phyloP scores from a whole-genome alignment of 78 protist genomes.

The Dictyostelium brefeldianum region DNA sequence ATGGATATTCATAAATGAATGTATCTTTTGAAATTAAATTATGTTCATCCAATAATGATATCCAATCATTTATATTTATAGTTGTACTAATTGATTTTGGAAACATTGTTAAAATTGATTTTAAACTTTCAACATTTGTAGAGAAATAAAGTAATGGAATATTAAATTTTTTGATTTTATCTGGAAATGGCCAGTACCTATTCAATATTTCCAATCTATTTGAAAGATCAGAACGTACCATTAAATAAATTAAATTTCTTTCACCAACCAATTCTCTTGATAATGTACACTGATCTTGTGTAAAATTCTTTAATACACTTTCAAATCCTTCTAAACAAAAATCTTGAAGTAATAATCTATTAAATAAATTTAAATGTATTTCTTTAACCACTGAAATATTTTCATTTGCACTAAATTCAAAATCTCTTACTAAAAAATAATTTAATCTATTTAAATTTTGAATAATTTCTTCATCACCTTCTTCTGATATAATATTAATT shows the following conservation, averaged over 20 bases:
- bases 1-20: background rate
- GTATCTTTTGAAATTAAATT: background rate
- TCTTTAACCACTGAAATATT: background rate
- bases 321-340: background rate
- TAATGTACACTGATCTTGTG: background rate
- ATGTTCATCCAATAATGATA: background rate
- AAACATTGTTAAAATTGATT: background rate
- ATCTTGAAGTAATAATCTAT: background rate
- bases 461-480: slow-evolving; percentile 7
- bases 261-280: background rate
- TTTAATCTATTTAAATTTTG: slow-evolving; percentile 12
- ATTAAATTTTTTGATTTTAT: background rate
- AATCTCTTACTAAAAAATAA: background rate
- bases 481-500: background rate
- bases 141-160: background rate
- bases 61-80: background rate
- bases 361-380: background rate
- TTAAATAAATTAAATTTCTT: background rate
- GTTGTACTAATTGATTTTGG: background rate
- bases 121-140: background rate
- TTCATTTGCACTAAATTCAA: background rate
- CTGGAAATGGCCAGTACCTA: slow-evolving; percentile 1
- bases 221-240: background rate
- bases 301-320: background rate
- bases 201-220: background rate